Evolutionary conservation across 1,284 basidiomycete species (phyloP).

Genomic region (Ceratobasidium sp.): DNA sequence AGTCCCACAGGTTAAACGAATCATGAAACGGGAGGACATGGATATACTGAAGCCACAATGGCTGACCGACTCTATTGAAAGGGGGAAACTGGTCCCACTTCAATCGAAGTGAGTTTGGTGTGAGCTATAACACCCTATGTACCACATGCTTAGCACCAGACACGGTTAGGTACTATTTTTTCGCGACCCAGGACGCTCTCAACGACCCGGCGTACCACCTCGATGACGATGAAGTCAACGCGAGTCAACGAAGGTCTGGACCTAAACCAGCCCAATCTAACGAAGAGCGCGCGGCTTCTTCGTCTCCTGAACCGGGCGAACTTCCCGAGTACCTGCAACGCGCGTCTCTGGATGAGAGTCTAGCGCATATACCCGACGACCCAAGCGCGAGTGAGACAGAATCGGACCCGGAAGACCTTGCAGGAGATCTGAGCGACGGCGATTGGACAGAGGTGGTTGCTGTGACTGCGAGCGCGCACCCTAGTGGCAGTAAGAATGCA

Average conservation of each 20-base stretch:
- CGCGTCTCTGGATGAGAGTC: conserved; percentile 31
- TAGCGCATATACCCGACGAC: conserved; percentile 41
- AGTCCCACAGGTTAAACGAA: conserved; percentile 47
- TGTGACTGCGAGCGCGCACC: conserved; percentile 23
- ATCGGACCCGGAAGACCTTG: conserved; percentile 46
- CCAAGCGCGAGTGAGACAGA: conserved; percentile 46
- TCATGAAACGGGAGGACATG: conserved; percentile 51
- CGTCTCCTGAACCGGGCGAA: conserved; percentile 45
- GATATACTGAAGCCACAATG: conserved; percentile 84
- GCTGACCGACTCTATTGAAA: conserved; percentile 80
- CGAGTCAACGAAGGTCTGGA: neutral
- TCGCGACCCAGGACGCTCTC: conserved; percentile 53
- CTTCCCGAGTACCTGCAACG: conserved; percentile 42
- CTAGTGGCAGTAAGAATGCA: conserved; percentile 47
- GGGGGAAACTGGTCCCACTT: conserved; percentile 67
- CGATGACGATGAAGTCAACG: conserved; percentile 41
- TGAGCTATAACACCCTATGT: neutral
- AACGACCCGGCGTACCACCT: conserved; percentile 52
- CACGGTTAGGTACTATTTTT: conserved; percentile 53
- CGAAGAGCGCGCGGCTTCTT: conserved; percentile 26
- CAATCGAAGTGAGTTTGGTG: conserved; percentile 67
- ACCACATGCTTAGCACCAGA: neutral
- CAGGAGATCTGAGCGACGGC: conserved; percentile 32
- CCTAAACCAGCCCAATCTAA: neutral
- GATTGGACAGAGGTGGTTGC: conserved; percentile 27